Percentiles rank a stretch among this genome's conserved stretches.
phyloP scores from a whole-genome alignment of 345 rosid species.

The Aquilaria malaccensis region DNA sequence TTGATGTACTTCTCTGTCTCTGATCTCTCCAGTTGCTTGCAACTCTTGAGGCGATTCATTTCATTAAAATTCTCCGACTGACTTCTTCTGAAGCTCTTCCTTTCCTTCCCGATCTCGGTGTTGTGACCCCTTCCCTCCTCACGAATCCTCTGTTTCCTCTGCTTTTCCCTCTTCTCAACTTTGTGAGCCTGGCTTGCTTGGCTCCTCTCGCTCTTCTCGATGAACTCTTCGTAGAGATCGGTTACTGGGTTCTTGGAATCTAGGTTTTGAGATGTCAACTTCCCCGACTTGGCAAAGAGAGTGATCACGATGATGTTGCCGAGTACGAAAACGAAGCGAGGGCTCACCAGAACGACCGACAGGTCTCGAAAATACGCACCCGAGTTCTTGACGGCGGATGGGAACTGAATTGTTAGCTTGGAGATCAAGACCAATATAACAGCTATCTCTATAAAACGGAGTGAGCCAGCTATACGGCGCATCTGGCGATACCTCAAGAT shows the following conservation, averaged over 20 bases:
- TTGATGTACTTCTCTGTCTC: conserved; percentile 26
- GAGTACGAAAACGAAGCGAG: conserved; percentile 64
- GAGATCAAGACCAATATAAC: conserved; percentile 49
- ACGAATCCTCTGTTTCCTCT: conserved; percentile 10
- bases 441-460: conserved; percentile 55
- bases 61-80: conserved; percentile 32
- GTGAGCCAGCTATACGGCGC: conserved; percentile 37
- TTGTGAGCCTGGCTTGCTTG: conserved; percentile 8
- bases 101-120: background rate
- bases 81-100: conserved; percentile 27
- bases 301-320: conserved; percentile 74
- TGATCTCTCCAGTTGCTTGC: conserved; percentile 26
- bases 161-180: conserved; percentile 27
- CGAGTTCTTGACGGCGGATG: conserved; percentile 49
- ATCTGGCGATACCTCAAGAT: conserved; percentile 34
- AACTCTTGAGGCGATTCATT: conserved; percentile 10
- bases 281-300: conserved; percentile 64
- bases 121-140: conserved; percentile 9
- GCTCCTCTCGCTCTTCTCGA: conserved; percentile 36
- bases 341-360: conserved; percentile 42
- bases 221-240: conserved; percentile 40
- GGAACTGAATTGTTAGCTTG: conserved; percentile 44
- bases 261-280: conserved; percentile 35
- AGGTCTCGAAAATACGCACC: conserved; percentile 48
- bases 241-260: conserved; percentile 17